phyloP scores from a whole-genome alignment of 257 asterid species.

The Salvia hispanica region DNA sequence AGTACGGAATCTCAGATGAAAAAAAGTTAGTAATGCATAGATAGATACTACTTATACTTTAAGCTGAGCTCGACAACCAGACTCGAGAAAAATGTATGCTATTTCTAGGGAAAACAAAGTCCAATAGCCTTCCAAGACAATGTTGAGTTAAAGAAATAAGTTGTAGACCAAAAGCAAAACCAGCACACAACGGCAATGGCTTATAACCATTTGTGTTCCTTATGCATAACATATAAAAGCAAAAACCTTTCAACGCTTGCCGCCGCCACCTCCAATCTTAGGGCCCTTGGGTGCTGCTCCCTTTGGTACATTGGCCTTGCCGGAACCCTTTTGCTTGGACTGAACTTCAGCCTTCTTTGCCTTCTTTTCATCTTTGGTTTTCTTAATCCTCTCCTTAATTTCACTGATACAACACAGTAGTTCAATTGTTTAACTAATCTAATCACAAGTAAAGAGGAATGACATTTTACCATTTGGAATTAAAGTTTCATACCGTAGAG shows the following conservation, averaged over 20 bases:
- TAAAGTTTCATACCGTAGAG: slow-evolving; percentile 58
- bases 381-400: slow-evolving; percentile 87
- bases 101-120: slow-evolving; percentile 18
- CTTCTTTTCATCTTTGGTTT: slow-evolving; percentile 87
- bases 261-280: slow-evolving; percentile 85
- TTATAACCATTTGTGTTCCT: background rate
- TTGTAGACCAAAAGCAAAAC: background rate
- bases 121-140: background rate
- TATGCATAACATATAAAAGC: background rate
- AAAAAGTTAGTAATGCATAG: no score
- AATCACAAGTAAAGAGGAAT: background rate
- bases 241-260: slow-evolving; percentile 56
- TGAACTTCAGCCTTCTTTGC: slow-evolving; percentile 74
- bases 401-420: slow-evolving; percentile 46
- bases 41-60: no score
- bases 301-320: slow-evolving; percentile 52
- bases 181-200: background rate
- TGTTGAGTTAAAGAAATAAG: background rate
- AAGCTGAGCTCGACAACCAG: background rate
- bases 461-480: background rate
- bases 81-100: background rate
- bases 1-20: no score
- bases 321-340: slow-evolving; percentile 62
- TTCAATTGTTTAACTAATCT: background rate
- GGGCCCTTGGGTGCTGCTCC: slow-evolving; percentile 68